Percentiles rank a stretch among this genome's conserved stretches.
Evolutionary conservation across 2,329 filamentous ascomycete genomes (phyloP).

Genomic region (Monosporascus ibericus): DNA sequence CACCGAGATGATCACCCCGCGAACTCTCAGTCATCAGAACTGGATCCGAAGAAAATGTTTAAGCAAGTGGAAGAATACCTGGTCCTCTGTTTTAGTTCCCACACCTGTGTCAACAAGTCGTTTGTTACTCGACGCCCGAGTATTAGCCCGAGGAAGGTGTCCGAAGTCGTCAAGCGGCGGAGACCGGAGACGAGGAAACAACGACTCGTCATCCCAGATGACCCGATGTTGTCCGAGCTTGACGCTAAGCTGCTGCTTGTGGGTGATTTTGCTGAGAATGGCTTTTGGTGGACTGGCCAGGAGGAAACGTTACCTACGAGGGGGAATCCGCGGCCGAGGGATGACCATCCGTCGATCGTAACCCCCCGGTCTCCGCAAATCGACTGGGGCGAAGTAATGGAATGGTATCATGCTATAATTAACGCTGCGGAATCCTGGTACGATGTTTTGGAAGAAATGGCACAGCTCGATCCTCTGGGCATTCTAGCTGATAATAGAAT

Average conservation of each 20-base stretch:
- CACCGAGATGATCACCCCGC: slow-evolving; percentile 2
- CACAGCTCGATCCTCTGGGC: slow-evolving; percentile 26
- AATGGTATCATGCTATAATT: slow-evolving; percentile 69
- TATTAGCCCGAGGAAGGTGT: slow-evolving; percentile 20
- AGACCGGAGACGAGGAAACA: slow-evolving; percentile 29
- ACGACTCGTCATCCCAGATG: slow-evolving; percentile 23
- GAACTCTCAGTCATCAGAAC: slow-evolving; percentile 10
- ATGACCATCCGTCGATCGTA: slow-evolving; percentile 35
- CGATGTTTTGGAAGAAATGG: slow-evolving; percentile 50
- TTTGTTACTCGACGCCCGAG: slow-evolving; percentile 52
- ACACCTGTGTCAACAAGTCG: slow-evolving; percentile 68
- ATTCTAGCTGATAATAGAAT: slow-evolving; percentile 30
- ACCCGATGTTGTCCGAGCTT: slow-evolving; percentile 50
- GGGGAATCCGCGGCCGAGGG: slow-evolving; percentile 27
- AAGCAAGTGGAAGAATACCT: slow-evolving; percentile 74
- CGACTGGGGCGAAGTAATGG: slow-evolving; percentile 64
- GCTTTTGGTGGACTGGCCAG: slow-evolving; percentile 71
- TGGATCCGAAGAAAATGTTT: slow-evolving; percentile 58
- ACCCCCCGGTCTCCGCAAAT: slow-evolving; percentile 60
- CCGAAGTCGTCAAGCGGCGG: slow-evolving; percentile 23
- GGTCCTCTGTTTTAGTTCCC: slow-evolving; percentile 59
- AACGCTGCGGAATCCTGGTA: slow-evolving; percentile 65
- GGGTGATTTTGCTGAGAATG: slow-evolving; percentile 74
- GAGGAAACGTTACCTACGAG: slow-evolving; percentile 29
- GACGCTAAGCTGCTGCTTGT: slow-evolving; percentile 71